Percentiles rank a stretch among this genome's conserved stretches.
Evolutionary conservation across 768 basidiomycete genomes (phyloP).

Genomic region (Pulveroboletus sp.): DNA sequence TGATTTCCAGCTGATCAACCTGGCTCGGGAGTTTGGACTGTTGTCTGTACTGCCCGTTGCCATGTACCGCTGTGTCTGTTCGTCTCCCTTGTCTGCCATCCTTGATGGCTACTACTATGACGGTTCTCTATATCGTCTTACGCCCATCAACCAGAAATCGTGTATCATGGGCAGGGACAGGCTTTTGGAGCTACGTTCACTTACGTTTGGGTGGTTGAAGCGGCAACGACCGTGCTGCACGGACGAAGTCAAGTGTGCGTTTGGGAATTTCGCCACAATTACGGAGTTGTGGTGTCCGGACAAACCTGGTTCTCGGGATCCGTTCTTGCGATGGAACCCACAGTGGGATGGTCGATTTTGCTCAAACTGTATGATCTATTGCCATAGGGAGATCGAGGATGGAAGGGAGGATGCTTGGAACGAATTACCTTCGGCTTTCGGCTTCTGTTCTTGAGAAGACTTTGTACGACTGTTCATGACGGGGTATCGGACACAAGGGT

Average conservation of each 20-base stretch:
- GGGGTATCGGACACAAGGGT: no score
- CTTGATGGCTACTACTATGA: constrained; percentile 24
- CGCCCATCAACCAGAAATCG: constrained; percentile 21
- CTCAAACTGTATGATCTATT: constrained; percentile 17
- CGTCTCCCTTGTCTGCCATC: constrained; percentile 17
- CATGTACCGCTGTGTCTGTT: constrained; percentile 23
- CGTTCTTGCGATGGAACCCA: constrained; percentile 22
- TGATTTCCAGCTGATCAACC: constrained; percentile 25
- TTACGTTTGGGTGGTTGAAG: constrained; percentile 21
- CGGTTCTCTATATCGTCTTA: constrained; percentile 15
- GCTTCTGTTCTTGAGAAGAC: constrained; percentile 15
- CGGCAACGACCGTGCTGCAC: constrained; percentile 10
- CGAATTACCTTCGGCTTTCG: constrained; percentile 19
- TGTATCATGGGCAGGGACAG: constrained; percentile 25
- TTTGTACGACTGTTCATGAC: no score
- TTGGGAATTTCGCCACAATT: constrained; percentile 22
- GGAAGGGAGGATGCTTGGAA: constrained; percentile 25
- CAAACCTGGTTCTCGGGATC: constrained; percentile 17
- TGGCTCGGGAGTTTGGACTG: constrained; percentile 21
- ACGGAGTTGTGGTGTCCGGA: constrained; percentile 21
- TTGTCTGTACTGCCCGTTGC: constrained; percentile 22
- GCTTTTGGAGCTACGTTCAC: constrained; percentile 19
- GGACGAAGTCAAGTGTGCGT: constrained; percentile 19
- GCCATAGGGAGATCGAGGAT: constrained; percentile 25
- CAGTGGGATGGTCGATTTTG: constrained; percentile 22